Evolutionary conservation across 2,329 filamentous ascomycete genomes (phyloP).

Genomic region (Penicillium sp.): DNA sequence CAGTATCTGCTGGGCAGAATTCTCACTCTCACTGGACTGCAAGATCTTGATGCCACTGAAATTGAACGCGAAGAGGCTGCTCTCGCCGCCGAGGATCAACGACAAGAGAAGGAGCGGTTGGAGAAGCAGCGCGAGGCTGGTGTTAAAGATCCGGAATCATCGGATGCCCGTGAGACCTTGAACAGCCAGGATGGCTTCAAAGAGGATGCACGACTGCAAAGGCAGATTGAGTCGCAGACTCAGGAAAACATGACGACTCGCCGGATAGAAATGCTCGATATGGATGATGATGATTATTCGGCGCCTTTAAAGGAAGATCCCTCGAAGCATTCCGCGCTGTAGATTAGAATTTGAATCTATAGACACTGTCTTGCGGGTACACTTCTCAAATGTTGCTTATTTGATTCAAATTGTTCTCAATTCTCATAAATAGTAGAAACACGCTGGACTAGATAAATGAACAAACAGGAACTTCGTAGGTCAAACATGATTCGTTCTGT

Average conservation of each 20-base stretch:
- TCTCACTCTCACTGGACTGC: slow-evolving; percentile 66
- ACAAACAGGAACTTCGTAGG: no score
- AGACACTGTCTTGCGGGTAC: not conserved
- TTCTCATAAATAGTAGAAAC: not conserved
- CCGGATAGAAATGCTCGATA: slow-evolving; percentile 24
- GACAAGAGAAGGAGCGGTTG: slow-evolving; percentile 38
- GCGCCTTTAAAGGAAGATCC: slow-evolving; percentile 17
- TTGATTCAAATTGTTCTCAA: not conserved
- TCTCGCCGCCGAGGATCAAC: slow-evolving; percentile 39
- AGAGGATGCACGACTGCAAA: slow-evolving; percentile 30
- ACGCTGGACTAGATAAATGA: no score
- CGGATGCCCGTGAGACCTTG: slow-evolving; percentile 15
- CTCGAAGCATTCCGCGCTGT: slow-evolving; percentile 21
- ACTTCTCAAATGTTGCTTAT: not conserved
- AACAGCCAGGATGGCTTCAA: slow-evolving; percentile 24
- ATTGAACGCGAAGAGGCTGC: slow-evolving; percentile 46
- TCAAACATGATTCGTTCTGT: no score
- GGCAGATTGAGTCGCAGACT: slow-evolving; percentile 32
- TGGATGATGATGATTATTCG: slow-evolving; percentile 23
- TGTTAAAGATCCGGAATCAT: slow-evolving; percentile 19
- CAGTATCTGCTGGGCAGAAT: slow-evolving; percentile 66
- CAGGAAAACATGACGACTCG: slow-evolving; percentile 26
- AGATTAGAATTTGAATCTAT: not conserved
- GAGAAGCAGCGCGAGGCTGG: slow-evolving; percentile 33
- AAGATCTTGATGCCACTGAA: slow-evolving; percentile 57